These are phyloP conservation scores for Bimuria novae-zelandiae DNA, from an alignment of 2,329 filamentous ascomycete species.

Conservation along the genomic window DNA sequence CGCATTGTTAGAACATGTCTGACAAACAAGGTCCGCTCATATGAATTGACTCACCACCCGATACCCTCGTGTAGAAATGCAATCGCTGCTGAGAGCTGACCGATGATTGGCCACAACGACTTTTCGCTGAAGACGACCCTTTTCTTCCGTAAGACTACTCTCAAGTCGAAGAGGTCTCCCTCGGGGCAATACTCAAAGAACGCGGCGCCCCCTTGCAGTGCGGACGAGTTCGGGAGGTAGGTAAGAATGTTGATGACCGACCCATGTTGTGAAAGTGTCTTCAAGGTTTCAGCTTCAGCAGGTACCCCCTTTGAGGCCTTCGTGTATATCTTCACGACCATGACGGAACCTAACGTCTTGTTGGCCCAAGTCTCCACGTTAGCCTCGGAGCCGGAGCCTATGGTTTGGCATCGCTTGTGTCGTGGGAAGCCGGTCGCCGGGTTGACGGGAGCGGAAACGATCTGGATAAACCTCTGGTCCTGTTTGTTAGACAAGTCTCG, in stretches of 20 bases:
- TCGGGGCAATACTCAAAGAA: slow-evolving; percentile 20
- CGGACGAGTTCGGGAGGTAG: slow-evolving; percentile 7
- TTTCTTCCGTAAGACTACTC: background rate
- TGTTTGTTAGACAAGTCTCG: background rate
- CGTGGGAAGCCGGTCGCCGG: slow-evolving; percentile 6
- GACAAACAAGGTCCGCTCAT: background rate
- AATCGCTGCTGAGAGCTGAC: slow-evolving; percentile 19
- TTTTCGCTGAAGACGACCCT: slow-evolving; percentile 14
- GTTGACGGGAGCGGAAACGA: background rate
- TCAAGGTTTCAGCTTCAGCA: slow-evolving; percentile 19
- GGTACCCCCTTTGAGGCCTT: slow-evolving; percentile 2
- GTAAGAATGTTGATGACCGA: slow-evolving; percentile 17
- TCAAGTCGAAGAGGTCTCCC: slow-evolving; percentile 21
- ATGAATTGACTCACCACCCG: background rate
- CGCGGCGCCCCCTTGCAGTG: slow-evolving; percentile 4
- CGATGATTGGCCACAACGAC: slow-evolving; percentile 23
- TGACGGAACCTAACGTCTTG: background rate
- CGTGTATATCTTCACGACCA: slow-evolving; percentile 22
- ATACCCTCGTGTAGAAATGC: slow-evolving; percentile 30
- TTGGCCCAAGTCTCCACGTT: slow-evolving; percentile 18
- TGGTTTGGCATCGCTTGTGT: background rate
- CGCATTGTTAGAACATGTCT: background rate
- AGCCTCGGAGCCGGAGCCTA: slow-evolving; percentile 16
- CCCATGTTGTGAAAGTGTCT: slow-evolving; percentile 13
- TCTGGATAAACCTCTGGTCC: background rate